These are phyloP conservation scores for Cercospora sp. DNA, from an alignment of 2,329 filamentous ascomycete genomes.

Conservation along the genomic window DNA sequence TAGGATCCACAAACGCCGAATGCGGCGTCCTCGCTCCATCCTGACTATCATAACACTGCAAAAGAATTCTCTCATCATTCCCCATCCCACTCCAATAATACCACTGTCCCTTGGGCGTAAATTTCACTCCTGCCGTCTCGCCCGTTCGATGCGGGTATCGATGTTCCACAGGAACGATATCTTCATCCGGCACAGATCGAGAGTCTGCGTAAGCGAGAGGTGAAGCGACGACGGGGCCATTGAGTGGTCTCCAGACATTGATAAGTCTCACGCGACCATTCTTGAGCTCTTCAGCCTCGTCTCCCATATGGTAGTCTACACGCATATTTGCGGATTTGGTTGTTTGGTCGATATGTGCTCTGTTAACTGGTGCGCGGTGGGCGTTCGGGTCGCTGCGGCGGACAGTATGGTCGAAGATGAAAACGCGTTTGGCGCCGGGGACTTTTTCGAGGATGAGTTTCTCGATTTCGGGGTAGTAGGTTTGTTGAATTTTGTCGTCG, in stretches of 20 bases:
- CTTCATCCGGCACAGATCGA: conserved; percentile 56
- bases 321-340: conserved; percentile 63
- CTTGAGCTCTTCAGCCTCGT: conserved; percentile 67
- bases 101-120: conserved; percentile 67
- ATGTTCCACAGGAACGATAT: conserved; percentile 72
- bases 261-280: conserved; percentile 74
- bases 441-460: conserved; percentile 66
- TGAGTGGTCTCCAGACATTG: conserved; percentile 77
- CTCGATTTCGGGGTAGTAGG: conserved; percentile 87
- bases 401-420: conserved; percentile 87
- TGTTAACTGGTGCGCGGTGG: conserved; percentile 66
- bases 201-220: conserved; percentile 61
- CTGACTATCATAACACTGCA: conserved; percentile 52
- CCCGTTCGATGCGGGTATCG: conserved; percentile 70
- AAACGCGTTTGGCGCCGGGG: conserved; percentile 64
- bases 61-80: conserved; percentile 55
- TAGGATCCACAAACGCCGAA: conserved; percentile 75
- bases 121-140: conserved; percentile 69
- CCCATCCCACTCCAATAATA: conserved; percentile 79
- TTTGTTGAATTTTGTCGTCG: conserved; percentile 65
- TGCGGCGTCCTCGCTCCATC: conserved; percentile 58
- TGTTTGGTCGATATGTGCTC: conserved; percentile 85
- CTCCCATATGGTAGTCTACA: conserved; percentile 65
- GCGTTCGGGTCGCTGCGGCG: conserved; percentile 64
- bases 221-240: conserved; percentile 56